Evolutionary conservation across 73 alveolate species (phyloP), one percentile per base, ranked within the genome.

Genomic region (Paramecium octaurelia): DNA sequence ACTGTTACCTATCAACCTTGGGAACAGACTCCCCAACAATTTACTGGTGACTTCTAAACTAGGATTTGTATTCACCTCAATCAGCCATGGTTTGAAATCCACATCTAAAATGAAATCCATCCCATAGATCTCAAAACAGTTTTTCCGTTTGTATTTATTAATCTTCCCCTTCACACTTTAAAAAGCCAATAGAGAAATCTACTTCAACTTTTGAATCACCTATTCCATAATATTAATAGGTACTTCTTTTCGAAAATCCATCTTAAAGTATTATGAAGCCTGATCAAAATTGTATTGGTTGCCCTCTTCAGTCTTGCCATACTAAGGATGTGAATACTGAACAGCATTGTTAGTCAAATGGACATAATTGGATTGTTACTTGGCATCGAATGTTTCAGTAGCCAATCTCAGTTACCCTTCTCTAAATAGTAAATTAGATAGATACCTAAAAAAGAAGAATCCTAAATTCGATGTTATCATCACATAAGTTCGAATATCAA

Each of bases 1-100:
- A 92, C 97, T 23, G 89, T 24, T 43, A 89, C 94, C 94, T 44
- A 89, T 38, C 9, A 97, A 94, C 73, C 98, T 94, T 14, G 99
- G 99, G 12, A 97, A 92, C 21, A 96, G 86, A 75, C 84, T 75
- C 70, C 96, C 95, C 58, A 97, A 93, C 34, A 96, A 88, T 58
- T 96, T 94, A 8, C 98, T 95, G 35, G 98, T 93, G 46, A 95
- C 97, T 88, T 97, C 99, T 44, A 97, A 90, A 83, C 98, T 95
- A 31, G 99, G 99, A 93, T 97, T 97, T 9, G 99, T 97, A 92
- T 97, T 97, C 12, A 97, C 98, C 80, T 97, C 99, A 80, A 97
- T 97, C n/a, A 97, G 95, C 97, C 98, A 97, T 46, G 98, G 96
- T 60, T 92, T 95, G 50, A 97, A 94, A 58, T 97, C 93, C 36